Percentiles rank a stretch among this genome's conserved stretches.
Conservation (phyloP, 2,329 filamentous ascomycete species). For the Aspergillus brunneoviolaceus region DNA sequence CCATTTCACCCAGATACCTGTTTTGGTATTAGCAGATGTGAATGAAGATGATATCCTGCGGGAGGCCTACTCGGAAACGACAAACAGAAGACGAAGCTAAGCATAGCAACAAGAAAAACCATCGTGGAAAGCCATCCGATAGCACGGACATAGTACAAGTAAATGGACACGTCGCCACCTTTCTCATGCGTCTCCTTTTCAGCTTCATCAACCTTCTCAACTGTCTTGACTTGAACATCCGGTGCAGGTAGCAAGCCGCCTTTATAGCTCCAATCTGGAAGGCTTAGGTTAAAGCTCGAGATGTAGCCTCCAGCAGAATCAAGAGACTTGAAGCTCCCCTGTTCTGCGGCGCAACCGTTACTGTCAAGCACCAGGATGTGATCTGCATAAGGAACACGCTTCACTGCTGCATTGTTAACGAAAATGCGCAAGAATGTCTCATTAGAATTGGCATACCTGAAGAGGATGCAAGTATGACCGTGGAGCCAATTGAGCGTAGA, state of each 20-base stretch:
- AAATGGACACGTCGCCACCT: constrained; percentile 46
- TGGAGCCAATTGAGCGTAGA: constrained; percentile 41
- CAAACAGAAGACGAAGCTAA: constrained; percentile 41
- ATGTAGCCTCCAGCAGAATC: constrained; percentile 42
- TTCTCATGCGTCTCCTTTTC: constrained; percentile 31
- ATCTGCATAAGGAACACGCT: constrained; percentile 44
- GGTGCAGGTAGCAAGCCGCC: constrained; percentile 11
- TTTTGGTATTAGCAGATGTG: constrained; percentile 5
- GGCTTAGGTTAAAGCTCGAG: constrained; percentile 37
- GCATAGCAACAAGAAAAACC: constrained; percentile 40
- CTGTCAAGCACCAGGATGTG: constrained; percentile 42
- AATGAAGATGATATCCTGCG: not conserved
- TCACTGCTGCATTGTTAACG: constrained; percentile 23
- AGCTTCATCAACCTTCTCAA: constrained; percentile 18
- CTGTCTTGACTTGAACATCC: constrained; percentile 3
- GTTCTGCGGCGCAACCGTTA: constrained; percentile 42
- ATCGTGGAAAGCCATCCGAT: constrained; percentile 38
- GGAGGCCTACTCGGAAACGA: constrained; percentile 39
- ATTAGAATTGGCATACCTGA: constrained; percentile 24
- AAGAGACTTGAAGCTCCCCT: constrained; percentile 42
- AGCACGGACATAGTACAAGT: constrained; percentile 40
- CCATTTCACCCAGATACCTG: constrained; percentile 44
- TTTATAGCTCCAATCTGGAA: constrained; percentile 33
- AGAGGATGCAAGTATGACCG: constrained; percentile 42
- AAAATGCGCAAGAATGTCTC: not conserved